phyloP scores from a whole-genome alignment of 257 asterid species.

The Ophiorrhiza pumila region DNA sequence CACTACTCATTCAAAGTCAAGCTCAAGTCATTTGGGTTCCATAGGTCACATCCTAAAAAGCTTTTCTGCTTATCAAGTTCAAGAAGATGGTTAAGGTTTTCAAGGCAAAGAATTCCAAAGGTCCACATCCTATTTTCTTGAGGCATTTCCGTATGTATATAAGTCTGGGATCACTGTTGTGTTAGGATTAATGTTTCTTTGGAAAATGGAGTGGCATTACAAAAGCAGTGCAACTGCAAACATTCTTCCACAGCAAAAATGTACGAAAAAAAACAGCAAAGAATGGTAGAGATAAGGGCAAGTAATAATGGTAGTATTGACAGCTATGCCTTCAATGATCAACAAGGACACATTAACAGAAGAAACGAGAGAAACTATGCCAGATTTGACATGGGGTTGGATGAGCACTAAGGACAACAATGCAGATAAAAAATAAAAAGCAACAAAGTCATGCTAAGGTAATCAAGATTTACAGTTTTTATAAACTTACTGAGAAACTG shows the following conservation, averaged over 20 bases:
- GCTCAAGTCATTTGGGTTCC: not conserved
- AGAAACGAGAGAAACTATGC: not conserved
- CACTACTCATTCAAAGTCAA: not conserved
- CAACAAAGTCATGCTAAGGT: not conserved
- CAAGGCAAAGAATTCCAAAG: not conserved
- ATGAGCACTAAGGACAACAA: too few species aligned
- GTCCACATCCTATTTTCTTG: not conserved
- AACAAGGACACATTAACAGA: not conserved
- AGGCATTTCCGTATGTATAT: not conserved
- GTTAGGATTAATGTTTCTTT: not conserved
- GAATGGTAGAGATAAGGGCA: not conserved
- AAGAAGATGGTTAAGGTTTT: not conserved
- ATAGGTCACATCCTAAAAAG: not conserved
- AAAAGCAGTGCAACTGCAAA: not conserved
- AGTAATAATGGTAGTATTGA: not conserved
- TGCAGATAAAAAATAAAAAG: not conserved
- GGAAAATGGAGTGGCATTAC: not conserved
- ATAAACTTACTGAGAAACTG: slow-evolving; percentile 4
- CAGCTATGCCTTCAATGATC: not conserved
- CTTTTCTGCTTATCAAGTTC: not conserved
- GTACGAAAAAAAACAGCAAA: not conserved
- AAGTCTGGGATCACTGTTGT: not conserved
- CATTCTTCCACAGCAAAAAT: not conserved
- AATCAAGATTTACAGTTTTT: not conserved
- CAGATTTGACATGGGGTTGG: too few species aligned